Evolutionary conservation across 495 filamentous ascomycete species (phyloP).

Genomic region (Penicillium arizonense): DNA sequence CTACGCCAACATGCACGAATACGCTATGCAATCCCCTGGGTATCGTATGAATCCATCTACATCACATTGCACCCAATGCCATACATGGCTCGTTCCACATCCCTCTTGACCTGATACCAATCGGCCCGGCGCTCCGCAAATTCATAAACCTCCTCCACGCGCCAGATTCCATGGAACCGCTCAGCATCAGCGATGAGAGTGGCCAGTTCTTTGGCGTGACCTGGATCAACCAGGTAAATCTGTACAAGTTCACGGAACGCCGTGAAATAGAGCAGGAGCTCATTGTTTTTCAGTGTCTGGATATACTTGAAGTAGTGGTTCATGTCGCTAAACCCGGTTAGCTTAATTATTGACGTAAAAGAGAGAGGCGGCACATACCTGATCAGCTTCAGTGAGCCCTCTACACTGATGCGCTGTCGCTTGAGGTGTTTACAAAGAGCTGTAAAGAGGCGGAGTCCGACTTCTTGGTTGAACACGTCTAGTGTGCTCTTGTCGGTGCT

Average conservation of each 20-base stretch:
- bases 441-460: conserved; percentile 86
- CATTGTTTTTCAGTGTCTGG: conserved; percentile 72
- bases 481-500: conserved; percentile 96
- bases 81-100: conserved; percentile 97
- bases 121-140: conserved; percentile 93
- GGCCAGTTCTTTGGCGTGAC: conserved; percentile 92
- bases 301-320: conserved; percentile 89
- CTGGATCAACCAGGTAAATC: conserved; percentile 88
- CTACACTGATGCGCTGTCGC: conserved; percentile 85
- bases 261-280: conserved; percentile 84
- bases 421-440: conserved; percentile 96
- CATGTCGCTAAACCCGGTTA: conserved; percentile 67
- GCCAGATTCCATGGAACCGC: conserved; percentile 86
- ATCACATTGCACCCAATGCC: conserved; percentile 87
- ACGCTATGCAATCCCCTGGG: conserved; percentile 24
- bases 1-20: neutral
- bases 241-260: conserved; percentile 90
- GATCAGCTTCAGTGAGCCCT: conserved; percentile 89
- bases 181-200: conserved; percentile 89
- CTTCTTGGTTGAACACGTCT: conserved; percentile 98
- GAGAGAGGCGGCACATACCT: conserved; percentile 44
- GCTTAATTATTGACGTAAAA: neutral
- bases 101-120: conserved; percentile 82
- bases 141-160: conserved; percentile 95
- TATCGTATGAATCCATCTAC: conserved; percentile 47